Evolutionary conservation across 441 rosid genomes (phyloP).

Genomic region (Brassica balearica): DNA sequence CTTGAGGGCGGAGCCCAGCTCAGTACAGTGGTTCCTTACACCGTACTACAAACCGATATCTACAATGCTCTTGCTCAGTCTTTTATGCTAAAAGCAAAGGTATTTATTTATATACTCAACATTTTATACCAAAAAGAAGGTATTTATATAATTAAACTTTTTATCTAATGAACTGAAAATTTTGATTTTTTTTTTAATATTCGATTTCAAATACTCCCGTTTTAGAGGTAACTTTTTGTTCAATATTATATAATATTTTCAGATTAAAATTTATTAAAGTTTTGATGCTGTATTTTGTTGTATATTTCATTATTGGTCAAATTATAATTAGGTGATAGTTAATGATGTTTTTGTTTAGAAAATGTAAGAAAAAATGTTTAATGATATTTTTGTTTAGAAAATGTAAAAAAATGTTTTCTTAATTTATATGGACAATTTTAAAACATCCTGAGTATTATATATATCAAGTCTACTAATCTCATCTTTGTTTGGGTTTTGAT

Average conservation of each 20-base stretch:
- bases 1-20: conserved; percentile 19
- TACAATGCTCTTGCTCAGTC: conserved; percentile 25
- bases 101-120: neutral
- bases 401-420: neutral
- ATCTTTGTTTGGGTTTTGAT: neutral
- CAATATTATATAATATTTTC: too few relatives aligned
- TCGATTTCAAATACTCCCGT: too few relatives aligned
- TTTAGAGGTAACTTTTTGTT: too few relatives aligned
- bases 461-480: neutral
- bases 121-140: too few relatives aligned
- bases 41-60: conserved; percentile 27
- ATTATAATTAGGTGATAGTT: too few relatives aligned
- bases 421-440: too few relatives aligned
- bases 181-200: neutral
- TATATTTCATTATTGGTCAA: too few relatives aligned
- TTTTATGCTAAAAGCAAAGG: conserved; percentile 25
- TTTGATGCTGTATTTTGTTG: too few relatives aligned
- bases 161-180: neutral
- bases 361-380: too few relatives aligned
- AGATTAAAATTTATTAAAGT: too few relatives aligned
- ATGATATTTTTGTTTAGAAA: neutral
- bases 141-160: neutral
- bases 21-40: conserved; percentile 23
- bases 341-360: too few relatives aligned
- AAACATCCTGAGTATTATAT: neutral